Percentiles rank a stretch among this genome's conserved stretches.
Evolutionary conservation across 192 early-diverging fungal species (phyloP).

Genomic region (Podila clonocystis): DNA sequence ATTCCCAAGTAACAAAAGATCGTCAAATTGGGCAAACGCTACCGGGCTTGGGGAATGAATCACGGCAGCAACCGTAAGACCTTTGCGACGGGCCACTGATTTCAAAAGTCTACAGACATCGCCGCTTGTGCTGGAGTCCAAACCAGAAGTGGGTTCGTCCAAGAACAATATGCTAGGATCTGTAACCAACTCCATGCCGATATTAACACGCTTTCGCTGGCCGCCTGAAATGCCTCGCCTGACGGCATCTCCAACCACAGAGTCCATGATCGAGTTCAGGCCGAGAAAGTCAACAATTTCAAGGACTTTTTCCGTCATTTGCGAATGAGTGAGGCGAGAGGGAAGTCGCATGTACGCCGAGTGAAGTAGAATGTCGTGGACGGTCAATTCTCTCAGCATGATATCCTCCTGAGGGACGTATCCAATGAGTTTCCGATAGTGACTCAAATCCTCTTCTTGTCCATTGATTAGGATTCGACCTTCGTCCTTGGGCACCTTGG

Average conservation of each 20-base stretch:
- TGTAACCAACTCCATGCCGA: constrained; percentile 75
- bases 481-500: constrained; percentile 61
- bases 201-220: constrained; percentile 80
- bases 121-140: constrained; percentile 71
- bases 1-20: constrained; percentile 76
- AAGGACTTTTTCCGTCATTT: constrained; percentile 65
- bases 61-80: constrained; percentile 74
- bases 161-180: constrained; percentile 70
- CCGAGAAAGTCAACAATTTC: constrained; percentile 68
- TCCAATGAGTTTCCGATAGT: constrained; percentile 75
- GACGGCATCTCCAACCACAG: constrained; percentile 69
- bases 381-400: constrained; percentile 70
- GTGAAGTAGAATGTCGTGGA: constrained; percentile 70
- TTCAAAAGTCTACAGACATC: constrained; percentile 71
- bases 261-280: constrained; percentile 60
- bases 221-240: constrained; percentile 75
- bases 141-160: constrained; percentile 79
- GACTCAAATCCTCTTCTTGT: constrained; percentile 60
- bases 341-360: constrained; percentile 76
- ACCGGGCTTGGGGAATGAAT: constrained; percentile 74
- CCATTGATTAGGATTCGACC: constrained; percentile 72
- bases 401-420: constrained; percentile 80
- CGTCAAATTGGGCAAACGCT: constrained; percentile 77
- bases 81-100: constrained; percentile 65
- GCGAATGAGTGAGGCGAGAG: constrained; percentile 10